Evolutionary conservation across 2,329 filamentous ascomycete genomes (phyloP).

Genomic region (Phoma sp.): DNA sequence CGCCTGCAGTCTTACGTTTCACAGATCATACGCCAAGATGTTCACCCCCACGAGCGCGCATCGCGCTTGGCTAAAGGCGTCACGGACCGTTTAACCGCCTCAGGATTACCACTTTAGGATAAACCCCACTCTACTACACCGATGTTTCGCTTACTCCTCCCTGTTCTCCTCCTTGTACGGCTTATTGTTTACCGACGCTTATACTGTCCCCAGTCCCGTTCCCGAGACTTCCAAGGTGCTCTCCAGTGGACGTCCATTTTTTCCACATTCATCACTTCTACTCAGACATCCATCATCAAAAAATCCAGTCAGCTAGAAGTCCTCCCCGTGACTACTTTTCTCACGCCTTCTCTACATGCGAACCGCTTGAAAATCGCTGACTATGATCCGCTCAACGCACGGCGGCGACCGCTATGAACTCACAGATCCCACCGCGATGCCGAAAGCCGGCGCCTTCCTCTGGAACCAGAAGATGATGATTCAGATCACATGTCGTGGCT

Average conservation of each 20-base stretch:
- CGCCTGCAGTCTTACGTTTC: not conserved
- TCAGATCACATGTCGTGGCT: conserved; percentile 65
- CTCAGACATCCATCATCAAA: too few relatives aligned
- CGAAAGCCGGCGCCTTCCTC: conserved; percentile 62
- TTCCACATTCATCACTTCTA: not conserved
- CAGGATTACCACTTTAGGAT: conserved; percentile 35
- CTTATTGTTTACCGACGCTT: conserved; percentile 30
- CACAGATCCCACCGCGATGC: conserved; percentile 61
- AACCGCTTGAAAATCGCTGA: conserved; percentile 5
- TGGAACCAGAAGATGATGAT: conserved; percentile 70
- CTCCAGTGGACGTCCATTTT: not conserved
- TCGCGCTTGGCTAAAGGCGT: conserved; percentile 35
- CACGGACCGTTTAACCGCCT: conserved; percentile 43
- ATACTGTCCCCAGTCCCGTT: conserved; percentile 24
- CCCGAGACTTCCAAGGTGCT: not conserved
- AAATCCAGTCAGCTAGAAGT: not conserved
- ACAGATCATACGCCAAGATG: conserved; percentile 1
- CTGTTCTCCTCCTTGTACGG: conserved; percentile 24
- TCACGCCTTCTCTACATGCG: not conserved
- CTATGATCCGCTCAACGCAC: conserved; percentile 50
- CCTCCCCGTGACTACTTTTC: not conserved
- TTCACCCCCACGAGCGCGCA: conserved; percentile 10
- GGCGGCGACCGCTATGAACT: conserved; percentile 63
- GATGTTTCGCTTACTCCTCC: conserved; percentile 5
- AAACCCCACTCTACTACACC: conserved; percentile 40